phyloP scores from a whole-genome alignment of 2,329 filamentous ascomycete species.

The Ophiocordyceps camponoti-floridani region DNA sequence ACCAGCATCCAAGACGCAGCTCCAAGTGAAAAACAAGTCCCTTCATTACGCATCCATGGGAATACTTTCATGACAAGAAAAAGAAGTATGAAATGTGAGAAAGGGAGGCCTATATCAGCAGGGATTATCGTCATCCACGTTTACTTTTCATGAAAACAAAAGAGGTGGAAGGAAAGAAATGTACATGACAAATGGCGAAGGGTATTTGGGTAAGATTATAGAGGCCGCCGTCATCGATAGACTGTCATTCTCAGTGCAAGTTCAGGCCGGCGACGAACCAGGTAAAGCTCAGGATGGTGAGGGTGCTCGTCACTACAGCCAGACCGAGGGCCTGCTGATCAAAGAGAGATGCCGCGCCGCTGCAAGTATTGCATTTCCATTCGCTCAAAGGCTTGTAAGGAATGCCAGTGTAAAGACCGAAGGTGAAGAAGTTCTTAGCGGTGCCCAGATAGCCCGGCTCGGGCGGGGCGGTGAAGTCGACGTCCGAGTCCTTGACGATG shows the following conservation, averaged over 20 bases:
- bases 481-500: constrained; percentile 41
- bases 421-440: constrained; percentile 25
- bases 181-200: neutral
- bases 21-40: neutral
- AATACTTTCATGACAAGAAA: neutral
- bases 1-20: neutral
- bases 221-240: neutral
- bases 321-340: constrained; percentile 30
- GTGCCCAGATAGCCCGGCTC: constrained; percentile 36
- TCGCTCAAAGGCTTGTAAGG: constrained; percentile 31
- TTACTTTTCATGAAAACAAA: neutral
- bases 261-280: constrained; percentile 42
- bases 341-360: constrained; percentile 26
- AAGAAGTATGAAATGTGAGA: neutral
- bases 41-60: neutral
- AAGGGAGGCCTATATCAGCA: neutral
- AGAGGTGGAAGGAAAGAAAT: neutral
- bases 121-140: neutral
- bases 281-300: constrained; percentile 42
- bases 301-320: constrained; percentile 31
- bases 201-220: too few relatives aligned
- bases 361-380: constrained; percentile 41
- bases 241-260: constrained; percentile 9
- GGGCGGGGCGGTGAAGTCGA: constrained; percentile 27
- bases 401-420: constrained; percentile 38